phyloP scores from a whole-genome alignment of 2,329 filamentous ascomycete genomes.

The Lasiodiplodia sp. region DNA sequence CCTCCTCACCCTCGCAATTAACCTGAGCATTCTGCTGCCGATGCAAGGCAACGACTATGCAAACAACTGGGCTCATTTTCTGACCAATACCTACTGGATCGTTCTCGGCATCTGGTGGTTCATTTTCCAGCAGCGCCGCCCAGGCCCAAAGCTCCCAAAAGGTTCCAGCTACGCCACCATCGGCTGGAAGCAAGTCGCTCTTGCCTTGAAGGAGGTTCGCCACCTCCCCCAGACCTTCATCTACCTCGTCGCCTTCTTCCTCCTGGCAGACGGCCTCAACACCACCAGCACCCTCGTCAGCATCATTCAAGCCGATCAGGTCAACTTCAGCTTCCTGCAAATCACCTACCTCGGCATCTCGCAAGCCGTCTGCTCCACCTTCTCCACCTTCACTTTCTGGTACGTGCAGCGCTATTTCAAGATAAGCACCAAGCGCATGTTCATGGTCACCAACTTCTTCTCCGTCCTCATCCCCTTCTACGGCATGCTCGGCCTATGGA shows the following conservation, averaged over 20 bases:
- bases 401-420: slow-evolving; percentile 65
- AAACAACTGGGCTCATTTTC: slow-evolving; percentile 72
- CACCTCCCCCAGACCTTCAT: slow-evolving; percentile 70
- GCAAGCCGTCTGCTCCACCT: slow-evolving; percentile 68
- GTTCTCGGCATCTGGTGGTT: slow-evolving; percentile 72
- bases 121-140: slow-evolving; percentile 67
- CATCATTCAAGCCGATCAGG: slow-evolving; percentile 70
- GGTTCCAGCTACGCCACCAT: slow-evolving; percentile 62
- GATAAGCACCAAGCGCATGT: slow-evolving; percentile 72
- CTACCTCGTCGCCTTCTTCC: slow-evolving; percentile 69
- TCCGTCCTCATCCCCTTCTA: slow-evolving; percentile 63
- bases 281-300: slow-evolving; percentile 73
- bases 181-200: slow-evolving; percentile 63
- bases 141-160: slow-evolving; percentile 60
- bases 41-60: slow-evolving; percentile 64
- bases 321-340: slow-evolving; percentile 69
- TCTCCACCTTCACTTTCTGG: slow-evolving; percentile 70
- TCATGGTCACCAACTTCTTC: slow-evolving; percentile 63
- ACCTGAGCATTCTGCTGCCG: slow-evolving; percentile 56
- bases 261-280: slow-evolving; percentile 73
- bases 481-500: slow-evolving; percentile 68
- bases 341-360: slow-evolving; percentile 71
- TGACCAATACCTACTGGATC: slow-evolving; percentile 73
- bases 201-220: slow-evolving; percentile 59
- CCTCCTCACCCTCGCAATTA: slow-evolving; percentile 56